Percentiles rank a stretch among this genome's conserved stretches.
Conservation (phyloP, 2,329 filamentous ascomycete species). For the Sclerotinia spermophila region DNA sequence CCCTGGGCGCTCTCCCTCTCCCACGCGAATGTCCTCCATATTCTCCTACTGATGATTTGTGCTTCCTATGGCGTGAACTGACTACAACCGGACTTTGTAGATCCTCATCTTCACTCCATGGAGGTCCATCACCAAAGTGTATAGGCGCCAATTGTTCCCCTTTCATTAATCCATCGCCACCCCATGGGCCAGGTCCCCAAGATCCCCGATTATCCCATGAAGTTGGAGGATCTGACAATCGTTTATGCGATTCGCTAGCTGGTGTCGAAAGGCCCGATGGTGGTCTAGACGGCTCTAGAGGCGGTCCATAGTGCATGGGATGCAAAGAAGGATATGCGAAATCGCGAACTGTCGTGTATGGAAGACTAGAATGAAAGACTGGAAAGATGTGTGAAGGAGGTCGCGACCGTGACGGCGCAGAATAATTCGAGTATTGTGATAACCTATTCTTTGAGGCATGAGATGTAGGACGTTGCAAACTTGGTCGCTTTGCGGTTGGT, state of each 20-base stretch:
- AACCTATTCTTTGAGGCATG: constrained; percentile 77
- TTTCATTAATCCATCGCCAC: constrained; percentile 48
- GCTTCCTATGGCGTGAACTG: constrained; percentile 78
- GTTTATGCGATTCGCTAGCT: constrained; percentile 67
- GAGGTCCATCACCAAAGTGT: constrained; percentile 81
- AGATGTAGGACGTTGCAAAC: constrained; percentile 63
- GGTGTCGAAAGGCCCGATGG: constrained; percentile 81
- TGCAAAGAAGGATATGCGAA: constrained; percentile 85
- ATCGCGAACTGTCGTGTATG: constrained; percentile 89
- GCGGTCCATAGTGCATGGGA: constrained; percentile 91
- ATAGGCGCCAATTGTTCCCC: constrained; percentile 75
- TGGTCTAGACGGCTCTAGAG: constrained; percentile 66
- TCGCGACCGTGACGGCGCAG: constrained; percentile 65
- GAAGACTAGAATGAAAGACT: constrained; percentile 76
- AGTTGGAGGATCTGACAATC: constrained; percentile 77
- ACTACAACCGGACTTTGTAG: constrained; percentile 85
- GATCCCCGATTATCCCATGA: constrained; percentile 68
- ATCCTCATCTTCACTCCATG: constrained; percentile 94
- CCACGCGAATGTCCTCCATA: constrained; percentile 40
- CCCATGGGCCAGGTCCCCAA: constrained; percentile 48
- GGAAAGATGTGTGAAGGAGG: constrained; percentile 80
- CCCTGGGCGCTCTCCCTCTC: constrained; percentile 47
- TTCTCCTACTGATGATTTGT: constrained; percentile 64
- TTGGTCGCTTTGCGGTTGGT: constrained; percentile 52
- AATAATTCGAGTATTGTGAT: constrained; percentile 77